Evolutionary conservation across 1,139 yeast species (phyloP).

Genomic region (Nakaseomyces kungkrabaensis): DNA sequence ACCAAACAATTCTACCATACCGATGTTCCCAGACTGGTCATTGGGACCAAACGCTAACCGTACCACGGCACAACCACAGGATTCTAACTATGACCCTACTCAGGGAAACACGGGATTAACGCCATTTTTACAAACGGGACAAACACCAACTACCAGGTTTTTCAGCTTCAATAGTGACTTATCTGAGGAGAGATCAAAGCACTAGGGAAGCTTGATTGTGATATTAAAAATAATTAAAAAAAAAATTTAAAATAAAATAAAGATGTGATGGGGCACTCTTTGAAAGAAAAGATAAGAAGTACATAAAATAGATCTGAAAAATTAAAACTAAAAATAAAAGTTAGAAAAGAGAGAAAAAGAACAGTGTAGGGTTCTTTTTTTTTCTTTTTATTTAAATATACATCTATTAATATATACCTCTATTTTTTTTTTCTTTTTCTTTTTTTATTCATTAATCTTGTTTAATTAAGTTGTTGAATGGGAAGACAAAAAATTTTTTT

Average conservation of each 20-base stretch:
- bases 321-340: too few species aligned
- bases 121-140: constrained; percentile 23
- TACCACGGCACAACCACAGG: constrained; percentile 4
- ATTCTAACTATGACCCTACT: not conserved
- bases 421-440: too few species aligned
- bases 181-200: constrained; percentile 7
- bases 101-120: constrained; percentile 25
- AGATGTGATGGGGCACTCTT: not conserved
- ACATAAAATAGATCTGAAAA: too few species aligned
- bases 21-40: constrained; percentile 30
- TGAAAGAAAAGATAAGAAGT: too few species aligned
- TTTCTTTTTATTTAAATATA: too few species aligned
- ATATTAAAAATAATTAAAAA: not conserved
- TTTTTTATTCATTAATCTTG: too few species aligned
- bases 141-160: constrained; percentile 23
- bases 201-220: not conserved
- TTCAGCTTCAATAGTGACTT: constrained; percentile 21
- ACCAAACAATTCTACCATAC: constrained; percentile 20
- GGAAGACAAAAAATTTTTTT: too few species aligned
- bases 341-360: too few species aligned
- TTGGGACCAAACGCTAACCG: constrained; percentile 8
- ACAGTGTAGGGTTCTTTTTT: too few species aligned
- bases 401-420: too few species aligned
- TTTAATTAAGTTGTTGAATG: too few species aligned
- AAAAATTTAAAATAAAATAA: not conserved